Percentiles rank a stretch among this genome's conserved stretches.
Conservation (phyloP, 805 yeast genomes). For the Nakazawaea populi region DNA sequence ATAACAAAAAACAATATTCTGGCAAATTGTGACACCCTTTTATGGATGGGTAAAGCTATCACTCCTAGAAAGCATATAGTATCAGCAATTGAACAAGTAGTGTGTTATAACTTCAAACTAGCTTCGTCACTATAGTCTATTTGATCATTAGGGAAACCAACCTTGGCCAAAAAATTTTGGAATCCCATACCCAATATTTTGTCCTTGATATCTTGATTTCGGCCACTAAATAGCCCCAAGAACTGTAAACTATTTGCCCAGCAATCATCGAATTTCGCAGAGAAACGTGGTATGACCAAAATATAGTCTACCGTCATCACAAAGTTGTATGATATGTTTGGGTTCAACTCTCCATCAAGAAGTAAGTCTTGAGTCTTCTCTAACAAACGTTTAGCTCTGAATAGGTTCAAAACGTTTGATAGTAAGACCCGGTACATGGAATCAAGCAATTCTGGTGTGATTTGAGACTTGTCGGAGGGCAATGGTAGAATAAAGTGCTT, state of each 20-base stretch:
- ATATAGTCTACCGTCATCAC: constrained; percentile 79
- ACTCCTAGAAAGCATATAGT: neutral
- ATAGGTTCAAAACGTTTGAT: constrained; percentile 59
- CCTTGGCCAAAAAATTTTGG: constrained; percentile 43
- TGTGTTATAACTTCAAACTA: neutral
- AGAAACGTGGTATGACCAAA: constrained; percentile 73
- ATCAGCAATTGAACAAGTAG: too few relatives aligned
- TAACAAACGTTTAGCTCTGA: constrained; percentile 19
- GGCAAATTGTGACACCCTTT: neutral
- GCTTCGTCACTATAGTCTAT: neutral
- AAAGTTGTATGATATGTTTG: constrained; percentile 62
- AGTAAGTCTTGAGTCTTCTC: constrained; percentile 39
- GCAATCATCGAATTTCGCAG: constrained; percentile 45
- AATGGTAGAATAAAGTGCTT: constrained; percentile 76
- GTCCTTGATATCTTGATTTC: constrained; percentile 49
- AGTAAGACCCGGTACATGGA: constrained; percentile 66
- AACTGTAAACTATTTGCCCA: constrained; percentile 81
- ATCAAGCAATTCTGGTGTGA: constrained; percentile 52
- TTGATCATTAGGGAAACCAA: constrained; percentile 59
- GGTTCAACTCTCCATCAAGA: constrained; percentile 19
- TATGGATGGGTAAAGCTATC: neutral
- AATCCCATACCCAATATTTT: constrained; percentile 43
- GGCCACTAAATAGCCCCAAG: constrained; percentile 74
- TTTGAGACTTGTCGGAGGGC: constrained; percentile 31
- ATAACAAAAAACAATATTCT: too few relatives aligned